Base-by-base conservation (phyloP, 129 eudicot species). In the Pulicaria dysenterica region DNA sequence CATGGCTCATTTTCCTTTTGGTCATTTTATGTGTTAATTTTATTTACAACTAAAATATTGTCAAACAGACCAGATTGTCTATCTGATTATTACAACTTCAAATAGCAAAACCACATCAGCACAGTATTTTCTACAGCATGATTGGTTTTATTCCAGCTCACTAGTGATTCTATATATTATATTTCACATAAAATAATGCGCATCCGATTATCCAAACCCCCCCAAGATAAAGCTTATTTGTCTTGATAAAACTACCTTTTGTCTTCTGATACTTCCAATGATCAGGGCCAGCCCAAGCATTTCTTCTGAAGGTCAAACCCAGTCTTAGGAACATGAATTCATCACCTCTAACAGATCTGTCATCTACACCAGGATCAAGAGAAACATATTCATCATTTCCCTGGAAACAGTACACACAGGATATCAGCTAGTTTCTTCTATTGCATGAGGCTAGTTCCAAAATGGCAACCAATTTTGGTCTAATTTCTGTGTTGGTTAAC, bases 221-320 rank as follows among this genome's bases (percentile, higher is more conserved):
- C 58, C 60, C 47, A 4, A 14, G 40, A 34, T 6, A 67, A 43
- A 67, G 36, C 15, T 73, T 4, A n/a, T 48, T 49, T 9, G 42
- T 12, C 51, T 54, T 64, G 36, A 16, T 16, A 64, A 67, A 64
- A 47, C 64, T 58, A 89, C 98, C 95, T 84, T 89, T 85, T 42
- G 75, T 57, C 82, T 85, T 93, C 60, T 80, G 85, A 69, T 85
- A 89, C 80, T 93, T 93, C 98, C 98, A 93, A 53, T 93, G 98
- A 63, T 89, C 89, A 59, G 98, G 95, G 36, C 98, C 98, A 14
- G 98, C 98, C 98, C 98, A 93, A 2, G 96, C 87, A 85, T 93
- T 89, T 70, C 83, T 87, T 62, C 81, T 87, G 44, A 95, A 78
- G 5, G 83, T 64, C 50, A 83, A 80, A 7, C 92, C 96, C 67